phyloP scores from a whole-genome alignment of 2,329 filamentous ascomycete species.

The Exophiala viscosa region DNA sequence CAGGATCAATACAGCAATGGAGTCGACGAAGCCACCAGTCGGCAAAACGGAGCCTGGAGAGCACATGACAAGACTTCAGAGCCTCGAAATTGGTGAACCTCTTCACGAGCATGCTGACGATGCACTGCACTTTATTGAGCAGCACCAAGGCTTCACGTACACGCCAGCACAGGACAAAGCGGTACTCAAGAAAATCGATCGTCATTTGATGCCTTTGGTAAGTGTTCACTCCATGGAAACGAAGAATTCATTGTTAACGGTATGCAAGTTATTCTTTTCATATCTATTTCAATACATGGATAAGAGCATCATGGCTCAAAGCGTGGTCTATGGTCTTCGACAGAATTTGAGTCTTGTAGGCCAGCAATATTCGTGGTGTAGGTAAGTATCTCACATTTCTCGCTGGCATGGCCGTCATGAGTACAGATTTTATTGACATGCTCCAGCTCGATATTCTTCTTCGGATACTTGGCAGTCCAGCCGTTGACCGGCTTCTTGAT shows the following conservation, averaged over 20 bases:
- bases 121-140: neutral
- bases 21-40: neutral
- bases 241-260: conserved; percentile 45
- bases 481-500: conserved; percentile 67
- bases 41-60: neutral
- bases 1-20: neutral
- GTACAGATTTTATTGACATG: conserved; percentile 58
- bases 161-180: conserved; percentile 51
- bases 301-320: conserved; percentile 39
- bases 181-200: conserved; percentile 63
- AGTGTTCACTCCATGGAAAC: conserved; percentile 61
- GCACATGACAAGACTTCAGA: neutral
- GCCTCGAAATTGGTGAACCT: neutral
- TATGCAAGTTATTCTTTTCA: conserved; percentile 51
- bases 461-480: conserved; percentile 66
- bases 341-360: conserved; percentile 31
- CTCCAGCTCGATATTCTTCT: conserved; percentile 68
- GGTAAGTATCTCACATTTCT: conserved; percentile 25
- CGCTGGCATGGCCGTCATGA: conserved; percentile 10
- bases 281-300: conserved; percentile 62
- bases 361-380: conserved; percentile 46
- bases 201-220: conserved; percentile 65
- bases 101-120: neutral
- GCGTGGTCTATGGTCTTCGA: neutral
- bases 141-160: neutral